Evolutionary conservation across 495 filamentous ascomycete genomes (phyloP), one percentile per base, ranked within the genome.

Genomic region (Aspergillus incahuasiensis): DNA sequence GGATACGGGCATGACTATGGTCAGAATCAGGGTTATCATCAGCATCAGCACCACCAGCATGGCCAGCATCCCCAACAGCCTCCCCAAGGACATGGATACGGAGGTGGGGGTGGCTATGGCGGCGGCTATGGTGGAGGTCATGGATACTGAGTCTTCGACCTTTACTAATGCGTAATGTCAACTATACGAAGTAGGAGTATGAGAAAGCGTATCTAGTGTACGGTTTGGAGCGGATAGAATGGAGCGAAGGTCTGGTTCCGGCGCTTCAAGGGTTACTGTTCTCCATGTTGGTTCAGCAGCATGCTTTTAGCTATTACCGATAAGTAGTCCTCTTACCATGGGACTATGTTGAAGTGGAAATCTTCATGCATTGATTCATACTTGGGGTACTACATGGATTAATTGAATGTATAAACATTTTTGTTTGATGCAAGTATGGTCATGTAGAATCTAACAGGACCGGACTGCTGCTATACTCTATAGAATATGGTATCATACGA

Each of bases 1-100:
- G 32, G 11, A 1, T 46, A 58, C 38, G 56, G 56, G 39, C 25
- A 52, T n/a, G 28, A 51, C 22, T 50, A 48, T 19, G 24, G 53
- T 35, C 56, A 53, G 3, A 30, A 18, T 13, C 43, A 47, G 6
- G 42, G 48, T 21, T 32, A 38, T 15, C 47, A 38, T 9, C 39
- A 52, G n/a, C 54, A 52, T 43, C n/a, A n/a, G n/a, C n/a, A n/a
- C n/a, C 32, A 48, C n/a, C 40, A 40, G 24, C 52, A 48, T 32
- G 46, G 30, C 2, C 47, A 48, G 5, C 46, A 34, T 34, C 22
- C 34, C 1, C 25, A 49, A n/a, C 30, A 32, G 18, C 52, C 38
- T 19, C 11, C 19, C 21, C 44, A 52, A 12, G 44, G 56, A 15
- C 41, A 52, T 54, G 39, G 46, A 39, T 45, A 48, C 7, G 42